phyloP scores from a whole-genome alignment of 1,139 yeast genomes.

The Taphrina wiesneri region DNA sequence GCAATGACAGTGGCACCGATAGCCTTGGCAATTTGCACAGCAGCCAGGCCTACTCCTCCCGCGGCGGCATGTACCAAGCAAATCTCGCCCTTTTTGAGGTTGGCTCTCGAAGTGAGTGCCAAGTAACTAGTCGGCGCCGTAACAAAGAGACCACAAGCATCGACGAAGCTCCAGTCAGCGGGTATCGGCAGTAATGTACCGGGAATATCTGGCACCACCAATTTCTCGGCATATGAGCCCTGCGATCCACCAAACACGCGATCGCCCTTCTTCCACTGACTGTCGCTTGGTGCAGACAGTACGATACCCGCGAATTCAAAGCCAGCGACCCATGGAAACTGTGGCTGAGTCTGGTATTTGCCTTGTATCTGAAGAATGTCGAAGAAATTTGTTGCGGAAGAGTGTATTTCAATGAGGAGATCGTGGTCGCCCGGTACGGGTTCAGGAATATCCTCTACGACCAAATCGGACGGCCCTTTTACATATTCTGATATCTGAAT shows the following conservation, averaged over 20 bases:
- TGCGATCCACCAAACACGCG: constrained; percentile 33
- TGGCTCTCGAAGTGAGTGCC: constrained; percentile 55
- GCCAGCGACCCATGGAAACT: constrained; percentile 37
- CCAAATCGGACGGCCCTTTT: constrained; percentile 21
- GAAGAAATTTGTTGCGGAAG: constrained; percentile 37
- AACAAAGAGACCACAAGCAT: constrained; percentile 32
- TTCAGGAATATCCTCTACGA: constrained; percentile 23
- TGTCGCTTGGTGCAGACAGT: constrained; percentile 19
- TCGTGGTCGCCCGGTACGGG: constrained; percentile 35
- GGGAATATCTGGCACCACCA: constrained; percentile 22
- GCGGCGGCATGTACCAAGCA: constrained; percentile 47
- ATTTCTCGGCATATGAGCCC: constrained; percentile 33
- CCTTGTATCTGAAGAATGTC: constrained; percentile 37
- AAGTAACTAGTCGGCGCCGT: constrained; percentile 44
- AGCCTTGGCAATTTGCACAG: constrained; percentile 51
- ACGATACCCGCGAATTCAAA: constrained; percentile 36
- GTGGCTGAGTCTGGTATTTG: constrained; percentile 38
- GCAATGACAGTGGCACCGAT: constrained; percentile 52
- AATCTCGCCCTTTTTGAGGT: constrained; percentile 50
- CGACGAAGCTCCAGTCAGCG: constrained; percentile 29
- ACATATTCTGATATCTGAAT: constrained; percentile 33
- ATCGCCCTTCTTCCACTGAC: constrained; percentile 29
- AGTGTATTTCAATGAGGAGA: constrained; percentile 36
- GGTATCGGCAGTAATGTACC: constrained; percentile 32
- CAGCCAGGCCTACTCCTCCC: constrained; percentile 57